Base-by-base conservation (phyloP, 2,329 filamentous ascomycete genomes). In the Dactylellina parvicollis region DNA sequence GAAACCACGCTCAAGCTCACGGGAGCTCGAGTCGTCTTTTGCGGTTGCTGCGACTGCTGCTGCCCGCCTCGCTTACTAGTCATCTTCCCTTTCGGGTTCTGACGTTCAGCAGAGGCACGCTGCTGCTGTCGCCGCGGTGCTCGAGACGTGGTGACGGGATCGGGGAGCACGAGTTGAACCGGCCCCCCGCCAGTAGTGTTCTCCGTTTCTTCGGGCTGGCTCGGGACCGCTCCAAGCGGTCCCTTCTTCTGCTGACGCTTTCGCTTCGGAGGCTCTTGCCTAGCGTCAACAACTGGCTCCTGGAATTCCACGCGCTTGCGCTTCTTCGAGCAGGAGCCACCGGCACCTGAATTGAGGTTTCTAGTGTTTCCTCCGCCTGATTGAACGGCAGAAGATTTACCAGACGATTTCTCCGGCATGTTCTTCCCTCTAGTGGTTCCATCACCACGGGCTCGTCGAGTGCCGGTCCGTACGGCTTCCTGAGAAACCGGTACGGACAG, bases 291-390 rank as follows among this genome's bases (percentile, higher is more conserved):
- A 34, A 16, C 16, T 28, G 26, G 47, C 34, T 55, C 60, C 60
- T 36, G 47, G 60, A 55, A 64, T 47, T 36, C 36, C 24, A 54
- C 60, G 60, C 60, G 47, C 47, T 54, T 55, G 60, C 60, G 60
- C 26, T 55, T 64, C 60, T 64, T 55, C 60, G 46, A 49, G 49
- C 47, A 26, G 60, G 47, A 46, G 36, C 22, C 4, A 32, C 5
- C 24, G 9, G n/a, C 47, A 34, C 32, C 60, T 54, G 38, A 36
- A 36, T 26, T 47, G 12, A 46, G 57, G 42, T 16, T 22, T 38
- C 55, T 26, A n/a, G 26, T 26, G 18, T 30, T 20, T 34, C 24
- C 36, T 14, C 14, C 28, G 26, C 38, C 28, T 8, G 24, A 40
- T 47, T 49, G 40, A 34, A 36, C 55, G 40, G 42, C 55, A 18